A percentile compares a stretch with the other conserved stretches of the same genome.
phyloP scores from a whole-genome alignment of 129 eudicot species.

The Flaveria ramosissima region DNA sequence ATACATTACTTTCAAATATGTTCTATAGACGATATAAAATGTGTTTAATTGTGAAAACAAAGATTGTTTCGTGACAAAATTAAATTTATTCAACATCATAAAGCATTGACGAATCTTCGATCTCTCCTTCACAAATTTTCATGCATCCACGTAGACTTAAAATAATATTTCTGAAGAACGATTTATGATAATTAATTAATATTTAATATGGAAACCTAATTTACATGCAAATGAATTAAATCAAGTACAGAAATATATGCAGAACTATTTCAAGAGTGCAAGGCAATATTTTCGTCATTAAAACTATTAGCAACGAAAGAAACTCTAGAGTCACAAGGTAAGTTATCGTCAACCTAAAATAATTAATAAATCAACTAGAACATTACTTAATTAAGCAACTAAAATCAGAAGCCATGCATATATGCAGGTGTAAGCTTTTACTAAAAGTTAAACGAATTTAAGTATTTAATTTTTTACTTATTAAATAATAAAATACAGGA shows the following conservation, averaged over 20 bases:
- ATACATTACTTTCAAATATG: too few relatives aligned
- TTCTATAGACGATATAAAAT: too few relatives aligned
- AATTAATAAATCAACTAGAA: background rate
- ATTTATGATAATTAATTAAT: conserved; percentile 5
- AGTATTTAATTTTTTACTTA: background rate
- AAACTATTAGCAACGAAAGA: background rate
- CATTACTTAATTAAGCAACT: background rate
- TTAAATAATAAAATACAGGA: background rate
- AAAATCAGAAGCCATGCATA: background rate
- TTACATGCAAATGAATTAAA: conserved; percentile 27
- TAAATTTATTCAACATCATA: background rate
- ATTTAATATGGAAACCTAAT: conserved; percentile 7
- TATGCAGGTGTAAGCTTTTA: background rate
- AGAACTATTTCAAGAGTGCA: conserved; percentile 20
- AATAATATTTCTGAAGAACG: background rate
- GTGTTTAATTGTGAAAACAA: background rate
- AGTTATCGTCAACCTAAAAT: conserved; percentile 3
- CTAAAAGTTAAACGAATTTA: background rate
- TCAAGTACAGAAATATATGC: conserved; percentile 19
- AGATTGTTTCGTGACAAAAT: background rate
- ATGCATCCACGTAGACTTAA: background rate
- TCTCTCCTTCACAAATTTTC: background rate
- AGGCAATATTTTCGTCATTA: conserved; percentile 15
- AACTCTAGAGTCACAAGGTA: conserved; percentile 2
- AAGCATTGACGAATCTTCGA: background rate